Percentiles rank a stretch among this genome's conserved stretches.
Conservation (phyloP, 495 filamentous ascomycete genomes). For the Mycothermus thermophilus region DNA sequence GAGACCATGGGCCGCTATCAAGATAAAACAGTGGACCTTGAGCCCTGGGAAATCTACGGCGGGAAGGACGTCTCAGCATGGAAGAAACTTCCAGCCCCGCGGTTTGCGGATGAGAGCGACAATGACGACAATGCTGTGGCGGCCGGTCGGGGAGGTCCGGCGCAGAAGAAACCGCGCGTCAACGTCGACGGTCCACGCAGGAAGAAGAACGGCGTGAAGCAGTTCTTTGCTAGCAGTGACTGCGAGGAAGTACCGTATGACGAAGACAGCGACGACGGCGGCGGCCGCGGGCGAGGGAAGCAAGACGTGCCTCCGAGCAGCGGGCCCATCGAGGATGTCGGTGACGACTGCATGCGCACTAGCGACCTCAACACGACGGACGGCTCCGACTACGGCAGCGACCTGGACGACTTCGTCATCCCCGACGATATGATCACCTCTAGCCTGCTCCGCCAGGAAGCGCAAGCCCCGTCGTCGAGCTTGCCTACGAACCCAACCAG, state of each 20-base stretch:
- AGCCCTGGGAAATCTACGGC: constrained; percentile 12
- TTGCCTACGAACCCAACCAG: constrained; percentile 15
- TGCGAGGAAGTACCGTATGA: constrained; percentile 5
- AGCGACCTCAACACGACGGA: constrained; percentile 32
- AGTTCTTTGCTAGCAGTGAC: constrained; percentile 3
- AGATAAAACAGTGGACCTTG: no score
- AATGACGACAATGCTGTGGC: not conserved
- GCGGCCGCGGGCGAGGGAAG: constrained; percentile 3
- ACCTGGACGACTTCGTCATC: constrained; percentile 33
- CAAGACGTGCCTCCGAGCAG: no score
- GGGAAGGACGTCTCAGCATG: constrained; percentile 19
- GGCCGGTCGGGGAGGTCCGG: not conserved
- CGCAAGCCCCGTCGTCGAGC: not conserved
- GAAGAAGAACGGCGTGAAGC: constrained; percentile 4
- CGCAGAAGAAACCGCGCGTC: constrained; percentile 1
- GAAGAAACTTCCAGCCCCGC: constrained; percentile 14
- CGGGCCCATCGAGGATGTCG: constrained; percentile 29
- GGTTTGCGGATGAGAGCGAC: constrained; percentile 22
- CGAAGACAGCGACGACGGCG: no score
- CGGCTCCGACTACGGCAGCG: constrained; percentile 32
- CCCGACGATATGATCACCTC: constrained; percentile 29
- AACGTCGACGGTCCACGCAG: constrained; percentile 8
- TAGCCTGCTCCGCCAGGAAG: no score
- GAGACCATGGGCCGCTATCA: constrained; percentile 21
- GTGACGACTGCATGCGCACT: constrained; percentile 35